Evolutionary conservation across 441 rosid genomes (phyloP).

Genomic region (Adansonia gregorii): DNA sequence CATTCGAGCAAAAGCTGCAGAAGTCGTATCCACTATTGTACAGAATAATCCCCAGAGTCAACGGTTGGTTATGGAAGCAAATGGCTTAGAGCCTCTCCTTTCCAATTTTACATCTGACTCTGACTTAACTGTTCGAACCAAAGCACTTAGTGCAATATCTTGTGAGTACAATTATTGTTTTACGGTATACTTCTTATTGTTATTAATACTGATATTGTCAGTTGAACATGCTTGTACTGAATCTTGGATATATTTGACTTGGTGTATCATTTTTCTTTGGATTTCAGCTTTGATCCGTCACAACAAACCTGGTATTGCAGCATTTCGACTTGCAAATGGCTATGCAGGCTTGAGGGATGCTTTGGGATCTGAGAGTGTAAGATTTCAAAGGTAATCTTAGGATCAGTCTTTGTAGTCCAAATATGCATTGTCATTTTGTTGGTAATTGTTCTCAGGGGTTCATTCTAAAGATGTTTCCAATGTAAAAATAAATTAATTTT

Average conservation of each 20-base stretch:
- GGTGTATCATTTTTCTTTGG: constrained; percentile 24
- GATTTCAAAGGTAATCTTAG: constrained; percentile 77
- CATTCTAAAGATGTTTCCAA: neutral
- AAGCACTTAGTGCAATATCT: constrained; percentile 91
- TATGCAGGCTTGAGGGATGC: constrained; percentile 83
- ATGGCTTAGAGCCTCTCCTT: constrained; percentile 77
- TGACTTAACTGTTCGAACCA: constrained; percentile 66
- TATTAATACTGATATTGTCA: neutral
- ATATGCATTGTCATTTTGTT: neutral
- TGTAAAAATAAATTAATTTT: neutral
- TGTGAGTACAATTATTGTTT: constrained; percentile 52
- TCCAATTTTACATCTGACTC: constrained; percentile 72
- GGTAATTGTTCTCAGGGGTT: neutral
- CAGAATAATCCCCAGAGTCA: constrained; percentile 95
- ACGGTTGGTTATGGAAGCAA: constrained; percentile 93
- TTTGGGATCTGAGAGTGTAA: constrained; percentile 60
- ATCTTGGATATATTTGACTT: constrained; percentile 18
- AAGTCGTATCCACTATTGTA: constrained; percentile 83
- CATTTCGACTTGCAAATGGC: constrained; percentile 91
- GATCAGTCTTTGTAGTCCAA: neutral
- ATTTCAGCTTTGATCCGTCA: constrained; percentile 77
- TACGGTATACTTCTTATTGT: neutral
- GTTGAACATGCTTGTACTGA: neutral
- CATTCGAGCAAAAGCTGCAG: constrained; percentile 93
- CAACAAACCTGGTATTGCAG: constrained; percentile 75